phyloP scores from a whole-genome alignment of 2,329 filamentous ascomycete genomes.

The Beauveria medogensis region DNA sequence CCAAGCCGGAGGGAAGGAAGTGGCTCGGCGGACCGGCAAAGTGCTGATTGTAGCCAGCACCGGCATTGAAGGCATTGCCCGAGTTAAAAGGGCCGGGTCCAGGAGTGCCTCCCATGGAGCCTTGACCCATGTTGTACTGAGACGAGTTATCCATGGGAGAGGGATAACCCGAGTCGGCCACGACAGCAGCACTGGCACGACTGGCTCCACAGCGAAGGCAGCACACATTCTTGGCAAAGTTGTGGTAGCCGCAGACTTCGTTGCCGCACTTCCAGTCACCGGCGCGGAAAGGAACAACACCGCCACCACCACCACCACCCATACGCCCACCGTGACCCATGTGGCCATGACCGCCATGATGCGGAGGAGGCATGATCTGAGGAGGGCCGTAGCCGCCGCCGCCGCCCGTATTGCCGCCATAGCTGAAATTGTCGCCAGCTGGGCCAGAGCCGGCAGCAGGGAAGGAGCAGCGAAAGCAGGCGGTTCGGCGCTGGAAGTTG shows the following conservation, averaged over 20 bases:
- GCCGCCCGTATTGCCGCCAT: slow-evolving; percentile 16
- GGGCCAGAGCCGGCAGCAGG: slow-evolving; percentile 77
- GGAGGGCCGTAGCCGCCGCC: slow-evolving; percentile 52
- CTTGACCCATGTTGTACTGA: slow-evolving; percentile 77
- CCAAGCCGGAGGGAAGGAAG: slow-evolving; percentile 82
- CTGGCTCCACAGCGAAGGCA: slow-evolving; percentile 94
- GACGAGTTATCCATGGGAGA: slow-evolving; percentile 82
- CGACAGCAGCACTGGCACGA: slow-evolving; percentile 85
- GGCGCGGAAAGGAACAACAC: slow-evolving; percentile 87
- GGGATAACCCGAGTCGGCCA: slow-evolving; percentile 87
- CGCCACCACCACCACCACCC: slow-evolving; percentile 67
- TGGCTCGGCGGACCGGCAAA: slow-evolving; percentile 83
- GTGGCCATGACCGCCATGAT: slow-evolving; percentile 44
- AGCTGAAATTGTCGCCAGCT: slow-evolving; percentile 57
- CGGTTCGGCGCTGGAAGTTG: slow-evolving; percentile 97
- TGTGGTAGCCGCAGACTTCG: slow-evolving; percentile 96
- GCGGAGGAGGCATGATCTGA: slow-evolving; percentile 68
- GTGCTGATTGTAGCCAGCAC: slow-evolving; percentile 63
- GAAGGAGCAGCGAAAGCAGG: slow-evolving; percentile 98
- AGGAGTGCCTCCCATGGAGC: slow-evolving; percentile 76
- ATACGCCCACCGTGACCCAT: slow-evolving; percentile 58
- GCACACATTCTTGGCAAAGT: slow-evolving; percentile 98
- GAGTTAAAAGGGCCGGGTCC: slow-evolving; percentile 70
- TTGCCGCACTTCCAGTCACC: slow-evolving; percentile 99
- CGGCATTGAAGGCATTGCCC: slow-evolving; percentile 59